Evolutionary conservation across 805 yeast species (phyloP).

Genomic region (Wickerhamomyces ciferrii): DNA sequence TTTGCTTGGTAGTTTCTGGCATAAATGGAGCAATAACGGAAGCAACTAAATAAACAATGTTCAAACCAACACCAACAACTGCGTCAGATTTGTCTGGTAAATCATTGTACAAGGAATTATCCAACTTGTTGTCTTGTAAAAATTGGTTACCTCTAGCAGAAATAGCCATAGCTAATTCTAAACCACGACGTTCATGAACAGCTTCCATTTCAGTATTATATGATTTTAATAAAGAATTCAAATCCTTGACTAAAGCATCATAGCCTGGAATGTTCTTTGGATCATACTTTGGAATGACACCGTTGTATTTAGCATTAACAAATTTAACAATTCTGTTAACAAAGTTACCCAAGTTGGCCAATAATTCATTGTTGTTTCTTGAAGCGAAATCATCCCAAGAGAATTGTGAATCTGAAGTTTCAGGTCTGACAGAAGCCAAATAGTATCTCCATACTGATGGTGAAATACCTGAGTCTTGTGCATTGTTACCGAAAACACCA

Average conservation of each 20-base stretch:
- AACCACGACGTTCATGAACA: slow-evolving; percentile 79
- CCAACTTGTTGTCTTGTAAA: slow-evolving; percentile 93
- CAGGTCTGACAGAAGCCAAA: slow-evolving; percentile 89
- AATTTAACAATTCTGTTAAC: slow-evolving; percentile 92
- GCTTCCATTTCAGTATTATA: slow-evolving; percentile 74
- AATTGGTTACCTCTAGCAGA: slow-evolving; percentile 93
- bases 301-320: slow-evolving; percentile 84
- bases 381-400: slow-evolving; percentile 96
- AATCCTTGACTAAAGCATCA: slow-evolving; percentile 42
- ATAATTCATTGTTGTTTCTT: slow-evolving; percentile 86
- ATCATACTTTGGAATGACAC: slow-evolving; percentile 74
- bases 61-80: slow-evolving; percentile 87
- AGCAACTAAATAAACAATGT: slow-evolving; percentile 80
- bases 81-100: slow-evolving; percentile 82
- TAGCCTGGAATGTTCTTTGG: slow-evolving; percentile 43
- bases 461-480: slow-evolving; percentile 85
- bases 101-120: slow-evolving; percentile 75
- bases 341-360: slow-evolving; percentile 95
- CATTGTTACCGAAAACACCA: slow-evolving; percentile 98
- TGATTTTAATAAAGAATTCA: slow-evolving; percentile 52
- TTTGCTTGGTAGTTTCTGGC: slow-evolving; percentile 75
- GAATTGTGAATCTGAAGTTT: slow-evolving; percentile 91
- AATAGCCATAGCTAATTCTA: slow-evolving; percentile 86
- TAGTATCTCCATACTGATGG: slow-evolving; percentile 98
- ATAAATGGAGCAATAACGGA: slow-evolving; percentile 82